These are phyloP conservation scores for Houttuynia cordata DNA, from an alignment of 164 flowering plant genomes.

Conservation along the genomic window DNA sequence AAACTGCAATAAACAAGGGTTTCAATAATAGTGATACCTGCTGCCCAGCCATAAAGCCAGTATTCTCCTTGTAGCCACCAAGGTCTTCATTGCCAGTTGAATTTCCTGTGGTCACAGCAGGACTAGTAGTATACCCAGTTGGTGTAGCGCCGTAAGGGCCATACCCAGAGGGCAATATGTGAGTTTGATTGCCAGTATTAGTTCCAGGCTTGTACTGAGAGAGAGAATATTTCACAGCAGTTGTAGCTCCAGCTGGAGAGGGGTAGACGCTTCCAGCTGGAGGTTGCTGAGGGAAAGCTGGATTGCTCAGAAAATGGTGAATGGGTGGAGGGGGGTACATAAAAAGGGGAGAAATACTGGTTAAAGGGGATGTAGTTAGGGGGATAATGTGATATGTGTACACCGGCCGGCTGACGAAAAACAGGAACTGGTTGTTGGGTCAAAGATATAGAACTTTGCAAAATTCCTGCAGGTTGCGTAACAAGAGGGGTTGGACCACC, in stretches of 20 bases:
- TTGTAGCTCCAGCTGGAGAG: conserved; percentile 33
- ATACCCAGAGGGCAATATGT: conserved; percentile 46
- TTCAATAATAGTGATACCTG: conserved; percentile 42
- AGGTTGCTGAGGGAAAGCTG: conserved; percentile 77
- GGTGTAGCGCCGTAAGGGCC: conserved; percentile 53
- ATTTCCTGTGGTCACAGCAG: conserved; percentile 47
- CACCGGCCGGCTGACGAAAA: conserved; percentile 65
- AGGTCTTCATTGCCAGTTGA: conserved; percentile 57
- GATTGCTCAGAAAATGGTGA: conserved; percentile 61
- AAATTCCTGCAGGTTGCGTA: conserved; percentile 61
- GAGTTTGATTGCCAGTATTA: conserved; percentile 48
- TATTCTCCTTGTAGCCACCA: conserved; percentile 51
- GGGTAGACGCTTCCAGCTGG: conserved; percentile 52
- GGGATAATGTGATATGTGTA: conserved; percentile 65
- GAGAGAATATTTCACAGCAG: conserved; percentile 56
- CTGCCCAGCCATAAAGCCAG: conserved; percentile 56
- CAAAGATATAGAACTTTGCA: conserved; percentile 61
- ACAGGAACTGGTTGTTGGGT: conserved; percentile 73
- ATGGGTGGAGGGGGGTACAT: conserved; percentile 67
- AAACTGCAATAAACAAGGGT: neutral
- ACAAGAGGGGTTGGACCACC: conserved; percentile 51
- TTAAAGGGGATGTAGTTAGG: conserved; percentile 64
- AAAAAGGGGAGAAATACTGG: conserved; percentile 63
- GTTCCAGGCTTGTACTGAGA: conserved; percentile 60
- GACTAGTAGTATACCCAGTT: conserved; percentile 49